Base-by-base conservation (phyloP, 2,329 filamentous ascomycete species). In the Aurifilum marmelostoma region DNA sequence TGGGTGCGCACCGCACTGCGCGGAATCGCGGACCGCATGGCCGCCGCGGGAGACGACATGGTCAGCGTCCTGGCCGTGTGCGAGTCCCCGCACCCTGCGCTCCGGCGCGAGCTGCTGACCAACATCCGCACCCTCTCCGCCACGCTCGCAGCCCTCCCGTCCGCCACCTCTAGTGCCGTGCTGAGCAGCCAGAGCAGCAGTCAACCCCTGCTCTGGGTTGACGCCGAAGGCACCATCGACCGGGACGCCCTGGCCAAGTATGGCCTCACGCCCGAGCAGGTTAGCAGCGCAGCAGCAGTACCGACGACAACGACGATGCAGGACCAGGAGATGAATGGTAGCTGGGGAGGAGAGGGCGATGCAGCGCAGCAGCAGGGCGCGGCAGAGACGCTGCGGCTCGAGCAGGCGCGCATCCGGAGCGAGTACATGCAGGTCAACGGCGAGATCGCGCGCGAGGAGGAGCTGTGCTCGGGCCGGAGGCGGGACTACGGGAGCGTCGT, bases 51-150 rank as follows among this genome's bases (percentile, higher is more conserved):
- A 65, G 56, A 59, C 56, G 85, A 92, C 39, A 86, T 90, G n/a
- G 97, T 93, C 80, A 94, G 88, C 72, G 87, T 97, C 50, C 83
- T 97, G 63, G 90, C 92, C 32, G 80, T 97, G 2, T 91, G 91
- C 71, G 86, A 87, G 68, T 91, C 90, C 68, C 89, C 92, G 0
- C 61, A 78, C 91, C 39, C 1, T 74, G 80, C 16, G 77, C 3
- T 89, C 14, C 82, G 76, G 69, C 86, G 69, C 77, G 79, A 78
- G 6, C 81, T 89, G 29, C 81, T 82, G 1, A 71, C 74, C 32
- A 82, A 80, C 60, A 74, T 84, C 67, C 77, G 59, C 47, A 41
- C 59, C n/a, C 43, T 70, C 3, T 68, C 63, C 11, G 63, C 43
- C 82, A 24, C 71, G 86, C 39, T 71, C 75, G 8, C 73, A 74